Evolutionary conservation across 73 alveolate species (phyloP).

Genomic region (Paramecium tetraurelia): DNA sequence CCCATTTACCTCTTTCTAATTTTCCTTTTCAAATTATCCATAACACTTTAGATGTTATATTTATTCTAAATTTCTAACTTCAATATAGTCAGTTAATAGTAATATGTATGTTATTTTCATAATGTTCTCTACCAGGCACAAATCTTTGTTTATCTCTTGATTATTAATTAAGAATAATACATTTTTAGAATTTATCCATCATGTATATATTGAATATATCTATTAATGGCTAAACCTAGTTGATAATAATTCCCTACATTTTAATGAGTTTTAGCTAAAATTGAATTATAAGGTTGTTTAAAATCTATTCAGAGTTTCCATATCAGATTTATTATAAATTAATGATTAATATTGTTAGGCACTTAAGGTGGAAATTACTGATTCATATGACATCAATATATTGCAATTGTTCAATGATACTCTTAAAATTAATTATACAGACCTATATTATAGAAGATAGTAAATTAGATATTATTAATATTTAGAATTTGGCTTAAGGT

Average conservation of each 20-base stretch:
- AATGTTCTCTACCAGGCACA: not conserved
- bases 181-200: not conserved
- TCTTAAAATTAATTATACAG: too few relatives aligned
- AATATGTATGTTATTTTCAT: too few relatives aligned
- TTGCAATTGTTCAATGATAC: too few relatives aligned
- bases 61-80: not conserved
- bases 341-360: too few relatives aligned
- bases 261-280: not conserved
- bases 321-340: too few relatives aligned
- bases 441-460: not conserved
- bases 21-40: not conserved
- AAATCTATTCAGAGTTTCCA: too few relatives aligned
- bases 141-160: not conserved
- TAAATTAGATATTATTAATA: too few relatives aligned
- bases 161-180: not conserved
- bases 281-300: too few relatives aligned
- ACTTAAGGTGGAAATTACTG: too few relatives aligned
- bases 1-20: not conserved
- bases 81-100: too few relatives aligned
- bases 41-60: not conserved
- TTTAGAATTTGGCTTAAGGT: not conserved
- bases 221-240: not conserved
- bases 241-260: not conserved
- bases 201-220: not conserved
- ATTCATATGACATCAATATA: too few relatives aligned